Percentiles rank a stretch among this genome's conserved stretches.
Evolutionary conservation across 2,329 filamentous ascomycete species (phyloP).

Genomic region (Nothophaeocryptopus gaeumannii): DNA sequence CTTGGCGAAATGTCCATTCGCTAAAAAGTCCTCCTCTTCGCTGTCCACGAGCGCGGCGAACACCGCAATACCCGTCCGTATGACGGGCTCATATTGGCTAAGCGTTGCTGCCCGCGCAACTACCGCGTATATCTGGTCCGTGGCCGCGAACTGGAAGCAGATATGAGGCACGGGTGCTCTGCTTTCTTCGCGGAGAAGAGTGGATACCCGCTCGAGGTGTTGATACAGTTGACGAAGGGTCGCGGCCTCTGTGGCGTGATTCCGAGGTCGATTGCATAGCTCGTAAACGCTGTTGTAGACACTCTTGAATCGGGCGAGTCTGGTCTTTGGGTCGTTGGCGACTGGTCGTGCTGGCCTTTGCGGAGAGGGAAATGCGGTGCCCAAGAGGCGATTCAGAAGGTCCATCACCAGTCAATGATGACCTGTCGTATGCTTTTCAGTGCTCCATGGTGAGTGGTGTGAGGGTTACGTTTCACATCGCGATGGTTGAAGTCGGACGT

Average conservation of each 20-base stretch:
- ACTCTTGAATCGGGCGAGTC: conserved; percentile 60
- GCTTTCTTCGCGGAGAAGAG: conserved; percentile 82
- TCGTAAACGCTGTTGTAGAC: conserved; percentile 61
- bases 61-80: conserved; percentile 78
- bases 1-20: conserved; percentile 78
- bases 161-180: conserved; percentile 84
- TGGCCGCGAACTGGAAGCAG: conserved; percentile 82
- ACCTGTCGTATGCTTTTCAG: too few relatives aligned
- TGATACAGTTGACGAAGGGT: conserved; percentile 51
- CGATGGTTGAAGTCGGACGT: too few relatives aligned
- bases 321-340: conserved; percentile 57
- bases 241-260: conserved; percentile 51
- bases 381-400: conserved; percentile 59
- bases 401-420: conserved; percentile 24
- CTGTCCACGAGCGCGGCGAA: conserved; percentile 93
- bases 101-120: conserved; percentile 85
- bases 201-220: conserved; percentile 56
- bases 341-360: conserved; percentile 42
- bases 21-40: conserved; percentile 91
- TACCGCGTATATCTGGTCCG: conserved; percentile 83
- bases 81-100: conserved; percentile 79
- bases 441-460: too few relatives aligned
- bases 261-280: conserved; percentile 58
- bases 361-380: conserved; percentile 52
- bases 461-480: too few relatives aligned